These are phyloP conservation scores for Fusarium staphyleae DNA, from an alignment of 2,329 filamentous ascomycete genomes.

Conservation along the genomic window DNA sequence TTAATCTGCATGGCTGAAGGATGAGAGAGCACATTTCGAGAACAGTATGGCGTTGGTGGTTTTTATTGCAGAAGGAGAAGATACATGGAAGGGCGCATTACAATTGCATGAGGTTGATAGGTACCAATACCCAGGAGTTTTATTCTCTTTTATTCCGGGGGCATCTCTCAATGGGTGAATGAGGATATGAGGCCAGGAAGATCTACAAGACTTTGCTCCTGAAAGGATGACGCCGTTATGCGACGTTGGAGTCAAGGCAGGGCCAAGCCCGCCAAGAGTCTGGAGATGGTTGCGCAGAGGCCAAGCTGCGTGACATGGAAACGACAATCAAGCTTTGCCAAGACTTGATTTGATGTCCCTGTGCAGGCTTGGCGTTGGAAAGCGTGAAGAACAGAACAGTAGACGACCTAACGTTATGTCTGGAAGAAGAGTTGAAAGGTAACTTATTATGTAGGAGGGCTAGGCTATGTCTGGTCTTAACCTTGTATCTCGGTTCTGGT, in stretches of 20 bases:
- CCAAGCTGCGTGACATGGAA: slow-evolving; percentile 26
- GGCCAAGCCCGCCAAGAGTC: slow-evolving; percentile 24
- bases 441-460: too few relatives aligned
- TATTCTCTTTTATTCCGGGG: background rate
- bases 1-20: slow-evolving; percentile 23
- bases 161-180: background rate
- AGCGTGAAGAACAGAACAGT: too few relatives aligned
- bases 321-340: slow-evolving; percentile 44
- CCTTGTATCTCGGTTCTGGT: too few relatives aligned
- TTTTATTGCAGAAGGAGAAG: slow-evolving; percentile 17
- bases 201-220: background rate
- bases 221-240: slow-evolving; percentile 1
- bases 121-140: slow-evolving; percentile 41
- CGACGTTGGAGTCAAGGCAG: background rate
- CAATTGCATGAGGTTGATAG: slow-evolving; percentile 33
- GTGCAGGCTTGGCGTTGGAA: slow-evolving; percentile 37
- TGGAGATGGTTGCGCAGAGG: slow-evolving; percentile 30
- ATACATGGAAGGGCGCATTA: slow-evolving; percentile 14
- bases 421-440: background rate
- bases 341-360: slow-evolving; percentile 30
- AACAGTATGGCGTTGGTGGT: slow-evolving; percentile 27
- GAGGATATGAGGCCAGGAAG: background rate
- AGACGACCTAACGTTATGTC: slow-evolving; percentile 11
- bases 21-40: slow-evolving; percentile 20
- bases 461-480: too few relatives aligned